Evolutionary conservation across 495 filamentous ascomycete species (phyloP), one percentile per base, ranked within the genome.

Genomic region (Umbilicaria muhlenbergii): DNA sequence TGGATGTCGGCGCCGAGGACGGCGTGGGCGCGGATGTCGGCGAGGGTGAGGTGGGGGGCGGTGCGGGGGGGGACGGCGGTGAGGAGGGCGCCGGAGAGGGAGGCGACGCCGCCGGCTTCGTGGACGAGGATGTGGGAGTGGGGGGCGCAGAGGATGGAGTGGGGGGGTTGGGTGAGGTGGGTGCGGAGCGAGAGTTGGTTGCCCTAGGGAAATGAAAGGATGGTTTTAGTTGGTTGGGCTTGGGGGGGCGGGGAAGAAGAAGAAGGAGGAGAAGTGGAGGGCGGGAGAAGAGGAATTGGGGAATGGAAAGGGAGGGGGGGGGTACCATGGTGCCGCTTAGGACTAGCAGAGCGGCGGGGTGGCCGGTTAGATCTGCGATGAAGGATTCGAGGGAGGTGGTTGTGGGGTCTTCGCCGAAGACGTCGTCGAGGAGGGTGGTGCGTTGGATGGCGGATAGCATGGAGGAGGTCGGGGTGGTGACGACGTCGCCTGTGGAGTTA

Each of bases 291-390:
- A 66, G 68, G 1, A 60, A 62, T 1, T 66, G 67, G 53, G 65
- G 54, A 3, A 59, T 55, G 10, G 68, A 3, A 59, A 55, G 10
- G 68, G 67, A 69, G 0, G 70, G 69, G 0, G 68, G 69, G 46
- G 73, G 70, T 46, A 63, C 89, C 85, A 94, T 92, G 14, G 89
- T 94, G 3, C 89, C 89, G 0, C 81, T 87, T 39, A 91, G 66
- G 17, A 94, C 86, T 36, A 94, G 74, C 0, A 88, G 65, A 0
- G 72, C 78, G 28, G 75, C 77, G 44, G 83, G 75, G 55, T 91
- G 84, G 49, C 71, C 71, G 2, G 84, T 77, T 4, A 88, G 68
- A 24, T 66, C 57, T 21, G 84, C 81, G 16, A 91, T 66, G 48
- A 81, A 77, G 32, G 65, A 55, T 58, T 86, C 80, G 34, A 95